These are phyloP conservation scores for Hysterium pulicare DNA, from an alignment of 2,329 filamentous ascomycete species.

Conservation along the genomic window DNA sequence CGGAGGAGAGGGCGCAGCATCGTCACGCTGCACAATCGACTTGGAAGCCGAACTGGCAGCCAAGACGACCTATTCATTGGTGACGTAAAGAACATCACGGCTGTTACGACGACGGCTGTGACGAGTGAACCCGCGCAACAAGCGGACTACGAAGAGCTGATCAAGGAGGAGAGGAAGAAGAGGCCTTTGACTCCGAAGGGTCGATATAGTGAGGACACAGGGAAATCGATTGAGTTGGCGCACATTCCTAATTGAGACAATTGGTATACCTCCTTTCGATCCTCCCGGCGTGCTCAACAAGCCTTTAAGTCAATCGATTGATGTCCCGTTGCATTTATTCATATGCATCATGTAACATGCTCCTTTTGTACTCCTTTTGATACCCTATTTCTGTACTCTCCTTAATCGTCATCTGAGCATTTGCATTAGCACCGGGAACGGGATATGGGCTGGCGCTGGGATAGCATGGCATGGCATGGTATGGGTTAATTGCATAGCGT, in stretches of 20 bases:
- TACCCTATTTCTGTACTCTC: no score
- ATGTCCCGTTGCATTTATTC: no score
- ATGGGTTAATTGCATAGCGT: no score
- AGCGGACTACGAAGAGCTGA: constrained; percentile 33
- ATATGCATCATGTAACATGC: no score
- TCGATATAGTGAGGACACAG: constrained; percentile 33
- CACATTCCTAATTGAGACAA: neutral
- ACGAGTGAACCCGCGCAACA: constrained; percentile 30
- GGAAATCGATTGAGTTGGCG: neutral
- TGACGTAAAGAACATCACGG: constrained; percentile 29
- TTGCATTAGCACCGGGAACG: no score
- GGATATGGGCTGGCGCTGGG: no score
- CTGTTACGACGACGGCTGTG: constrained; percentile 33
- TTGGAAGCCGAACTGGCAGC: constrained; percentile 16
- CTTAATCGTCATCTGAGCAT: no score
- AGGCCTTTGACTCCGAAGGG: constrained; percentile 25
- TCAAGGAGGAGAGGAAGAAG: constrained; percentile 18
- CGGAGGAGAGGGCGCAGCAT: neutral
- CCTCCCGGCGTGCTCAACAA: no score
- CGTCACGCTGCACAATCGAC: neutral
- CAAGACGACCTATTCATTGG: constrained; percentile 23
- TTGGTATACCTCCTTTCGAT: no score
- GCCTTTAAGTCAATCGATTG: no score
- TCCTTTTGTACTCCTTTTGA: no score
- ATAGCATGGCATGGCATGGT: no score